Base-by-base conservation (phyloP, 176 grass and related monocot genomes). In the Tillandsia leiboldiana region DNA sequence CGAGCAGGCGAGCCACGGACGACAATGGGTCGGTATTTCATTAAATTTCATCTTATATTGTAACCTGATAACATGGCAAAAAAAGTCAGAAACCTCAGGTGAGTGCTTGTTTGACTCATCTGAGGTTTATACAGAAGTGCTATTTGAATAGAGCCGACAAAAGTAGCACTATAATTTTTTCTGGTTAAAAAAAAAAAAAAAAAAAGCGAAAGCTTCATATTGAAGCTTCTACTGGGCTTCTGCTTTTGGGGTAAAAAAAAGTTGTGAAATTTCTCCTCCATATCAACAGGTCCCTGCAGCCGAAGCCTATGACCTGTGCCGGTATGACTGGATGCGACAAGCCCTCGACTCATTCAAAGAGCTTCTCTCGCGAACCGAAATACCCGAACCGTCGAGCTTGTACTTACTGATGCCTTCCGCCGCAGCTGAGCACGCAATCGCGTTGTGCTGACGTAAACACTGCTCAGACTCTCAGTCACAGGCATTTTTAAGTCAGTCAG, bases 271-370 rank as follows among this genome's bases (percentile, higher is more conserved):
- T 51, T 14, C 33, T 22, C 10, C 26, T 8, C 24, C 53, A 72
- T 49, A 50, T 66, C 28, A 63, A 68, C 66, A 96, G 91, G 84
- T 96, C 58, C 56, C 82, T 8, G 64, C 82, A 0, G 49, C 50
- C 69, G 74, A 96, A 63, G 84, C 91, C 28, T 91, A 86, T 22
- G 56, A 80, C 57, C 70, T 88, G 20, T 96, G 91, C 63, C 79
- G 91, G 74, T 96, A 96, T 20, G 82, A 91, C 22, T 96, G 91
- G 91, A 96, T 96, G 91, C 80, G 84, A 11, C 82, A 96, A 79
- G 91, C 91, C 7, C 91, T 96, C 42, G 7, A 77, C 20, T 61
- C 26, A n/a, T 69, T 77, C 66, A 18, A 18, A 10, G 8, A 61
- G 10, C 9, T 61, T 9, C 56, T 61, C 1, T 10, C n/a, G 4